Base-by-base conservation (phyloP, 495 filamentous ascomycete species). In the Penicillium crystallinum region DNA sequence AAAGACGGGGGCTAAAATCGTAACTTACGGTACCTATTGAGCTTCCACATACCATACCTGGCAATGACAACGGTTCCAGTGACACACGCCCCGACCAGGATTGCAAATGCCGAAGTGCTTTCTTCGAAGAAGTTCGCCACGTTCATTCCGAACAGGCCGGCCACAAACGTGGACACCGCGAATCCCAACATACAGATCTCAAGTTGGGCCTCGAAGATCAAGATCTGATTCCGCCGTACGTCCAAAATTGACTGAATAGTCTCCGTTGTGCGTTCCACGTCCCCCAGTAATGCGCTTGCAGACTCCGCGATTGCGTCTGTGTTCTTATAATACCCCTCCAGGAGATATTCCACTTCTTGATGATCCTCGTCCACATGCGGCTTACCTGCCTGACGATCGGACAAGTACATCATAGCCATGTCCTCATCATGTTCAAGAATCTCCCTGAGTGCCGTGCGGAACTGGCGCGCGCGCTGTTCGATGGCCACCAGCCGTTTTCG, bases 381-480 rank as follows among this genome's bases (percentile, higher is more conserved):
- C 5, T 55, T 58, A 8, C 68, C 68, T 0, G 56, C 69, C 9
- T 50, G 55, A 38, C 73, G 70, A 53, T 70, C 76, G 2, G 65
- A 65, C 7, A 69, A 36, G 57, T 80, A 71, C 65, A 79, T 63
- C n/a, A 67, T 68, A 12, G 71, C 69, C 50, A 72, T 66, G 30
- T 71, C 68, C 33, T 68, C 60, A 25, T 69, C 66, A 6, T 61
- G 59, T 31, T 54, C 58, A 0, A 71, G 58, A 1, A 69, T 47
- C 19, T 71, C 66, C 35, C 59, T 58, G 5, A 64, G 30, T 1
- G 61, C 55, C 2, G 54, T 57, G 12, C 64, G 68, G 15, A 71
- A 56, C 22, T 66, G 64, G 1, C 56, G 57, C 12, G 66, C 62
- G 14, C 60, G 64, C 21, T 69, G 62, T 18, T 67, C 62, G 22